These are phyloP conservation scores for Coprinellus micaceus DNA, from an alignment of 768 basidiomycete genomes.

Conservation along the genomic window DNA sequence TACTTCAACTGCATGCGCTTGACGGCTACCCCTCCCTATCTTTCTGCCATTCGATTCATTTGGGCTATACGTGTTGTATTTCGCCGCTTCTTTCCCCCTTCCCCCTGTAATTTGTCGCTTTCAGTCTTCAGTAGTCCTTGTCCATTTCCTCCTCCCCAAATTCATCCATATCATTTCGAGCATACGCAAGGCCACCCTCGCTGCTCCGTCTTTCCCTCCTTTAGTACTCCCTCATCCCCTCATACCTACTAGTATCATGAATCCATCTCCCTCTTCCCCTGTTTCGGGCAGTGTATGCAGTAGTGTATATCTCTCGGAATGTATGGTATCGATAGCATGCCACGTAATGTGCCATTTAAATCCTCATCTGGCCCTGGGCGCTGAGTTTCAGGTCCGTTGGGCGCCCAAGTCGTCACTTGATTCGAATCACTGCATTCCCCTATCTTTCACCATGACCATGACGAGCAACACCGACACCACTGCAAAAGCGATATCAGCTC, in stretches of 20 bases:
- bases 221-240: not conserved
- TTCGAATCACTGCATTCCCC: not conserved
- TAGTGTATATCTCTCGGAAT: not conserved
- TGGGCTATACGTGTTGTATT: not conserved
- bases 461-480: conserved; percentile 13
- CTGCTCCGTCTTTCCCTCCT: not conserved
- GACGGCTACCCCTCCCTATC: not conserved
- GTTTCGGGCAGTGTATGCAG: not conserved
- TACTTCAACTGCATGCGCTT: not conserved
- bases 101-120: not conserved
- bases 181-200: too few species aligned
- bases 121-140: not conserved
- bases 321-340: not conserved
- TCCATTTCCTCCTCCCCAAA: not conserved
- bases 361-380: too few species aligned
- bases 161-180: too few species aligned
- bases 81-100: not conserved
- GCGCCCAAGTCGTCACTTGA: too few species aligned
- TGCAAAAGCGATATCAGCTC: not conserved
- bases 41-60: not conserved
- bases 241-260: not conserved
- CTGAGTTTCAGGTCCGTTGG: too few species aligned
- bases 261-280: not conserved
- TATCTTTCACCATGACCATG: conserved; percentile 14
- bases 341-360: not conserved